phyloP scores from a whole-genome alignment of 345 rosid species.

The Murraya koenigii region DNA sequence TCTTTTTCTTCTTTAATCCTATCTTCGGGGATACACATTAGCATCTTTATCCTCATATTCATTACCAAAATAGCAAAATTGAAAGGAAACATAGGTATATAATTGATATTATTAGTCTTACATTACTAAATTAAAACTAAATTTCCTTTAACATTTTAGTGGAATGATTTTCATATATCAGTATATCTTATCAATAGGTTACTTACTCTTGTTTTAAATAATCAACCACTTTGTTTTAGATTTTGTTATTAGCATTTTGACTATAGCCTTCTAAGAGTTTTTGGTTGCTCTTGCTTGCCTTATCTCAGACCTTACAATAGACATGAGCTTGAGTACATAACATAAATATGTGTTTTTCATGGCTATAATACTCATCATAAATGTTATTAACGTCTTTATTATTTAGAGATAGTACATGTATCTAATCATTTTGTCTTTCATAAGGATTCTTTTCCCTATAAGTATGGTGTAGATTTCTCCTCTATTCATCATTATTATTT shows the following conservation, averaged over 20 bases:
- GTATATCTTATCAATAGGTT: background rate
- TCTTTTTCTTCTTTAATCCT: background rate
- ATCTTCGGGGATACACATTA: background rate
- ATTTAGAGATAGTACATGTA: background rate
- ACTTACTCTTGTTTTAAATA: background rate
- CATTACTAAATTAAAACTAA: background rate
- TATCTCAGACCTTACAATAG: background rate
- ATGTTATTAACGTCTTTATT: background rate
- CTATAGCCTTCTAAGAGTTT: background rate
- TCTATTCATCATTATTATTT: background rate
- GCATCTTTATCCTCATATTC: background rate
- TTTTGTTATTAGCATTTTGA: background rate
- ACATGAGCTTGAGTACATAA: background rate
- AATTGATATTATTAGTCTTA: background rate
- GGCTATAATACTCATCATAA: background rate
- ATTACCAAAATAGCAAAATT: background rate
- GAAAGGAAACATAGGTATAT: background rate
- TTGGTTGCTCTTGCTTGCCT: background rate
- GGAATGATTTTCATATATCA: background rate
- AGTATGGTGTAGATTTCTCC: no score
- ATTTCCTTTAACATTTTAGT: no score
- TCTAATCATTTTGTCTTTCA: background rate
- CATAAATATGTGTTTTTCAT: background rate
- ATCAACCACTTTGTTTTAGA: background rate
- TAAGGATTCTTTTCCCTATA: background rate